These are phyloP conservation scores for Fusarium agapanthi DNA, from an alignment of 2,329 filamentous ascomycete genomes.

Conservation along the genomic window DNA sequence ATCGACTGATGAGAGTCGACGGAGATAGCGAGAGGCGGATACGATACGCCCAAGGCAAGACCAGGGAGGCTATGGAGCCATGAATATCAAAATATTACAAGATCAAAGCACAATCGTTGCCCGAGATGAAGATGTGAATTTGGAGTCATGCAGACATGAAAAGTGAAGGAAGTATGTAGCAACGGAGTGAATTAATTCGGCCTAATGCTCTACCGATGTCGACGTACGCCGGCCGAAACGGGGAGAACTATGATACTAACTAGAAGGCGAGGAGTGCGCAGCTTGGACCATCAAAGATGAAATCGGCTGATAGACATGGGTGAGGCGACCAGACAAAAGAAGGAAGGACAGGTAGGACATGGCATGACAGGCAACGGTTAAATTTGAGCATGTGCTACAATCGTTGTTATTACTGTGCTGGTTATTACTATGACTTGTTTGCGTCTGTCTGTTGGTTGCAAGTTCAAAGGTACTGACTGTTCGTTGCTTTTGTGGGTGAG, in stretches of 20 bases:
- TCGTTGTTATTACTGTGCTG: neutral
- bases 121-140: constrained; percentile 28
- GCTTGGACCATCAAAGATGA: constrained; percentile 3
- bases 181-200: constrained; percentile 9
- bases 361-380: neutral
- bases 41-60: neutral
- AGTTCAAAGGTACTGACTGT: neutral
- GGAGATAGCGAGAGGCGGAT: neutral
- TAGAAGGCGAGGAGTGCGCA: neutral
- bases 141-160: constrained; percentile 10
- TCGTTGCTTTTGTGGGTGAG: constrained; percentile 16
- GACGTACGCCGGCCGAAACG: neutral
- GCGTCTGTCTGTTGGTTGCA: neutral
- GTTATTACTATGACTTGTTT: neutral
- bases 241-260: neutral
- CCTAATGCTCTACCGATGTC: constrained; percentile 7
- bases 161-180: neutral
- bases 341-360: neutral
- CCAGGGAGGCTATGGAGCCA: constrained; percentile 25
- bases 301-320: neutral
- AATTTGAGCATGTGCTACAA: neutral
- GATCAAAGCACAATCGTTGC: constrained; percentile 22
- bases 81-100: constrained; percentile 38
- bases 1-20: constrained; percentile 13
- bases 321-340: neutral